Evolutionary conservation across 2,329 filamentous ascomycete genomes (phyloP), one percentile per base, ranked within the genome.

Genomic region (Aspergillus terreus): DNA sequence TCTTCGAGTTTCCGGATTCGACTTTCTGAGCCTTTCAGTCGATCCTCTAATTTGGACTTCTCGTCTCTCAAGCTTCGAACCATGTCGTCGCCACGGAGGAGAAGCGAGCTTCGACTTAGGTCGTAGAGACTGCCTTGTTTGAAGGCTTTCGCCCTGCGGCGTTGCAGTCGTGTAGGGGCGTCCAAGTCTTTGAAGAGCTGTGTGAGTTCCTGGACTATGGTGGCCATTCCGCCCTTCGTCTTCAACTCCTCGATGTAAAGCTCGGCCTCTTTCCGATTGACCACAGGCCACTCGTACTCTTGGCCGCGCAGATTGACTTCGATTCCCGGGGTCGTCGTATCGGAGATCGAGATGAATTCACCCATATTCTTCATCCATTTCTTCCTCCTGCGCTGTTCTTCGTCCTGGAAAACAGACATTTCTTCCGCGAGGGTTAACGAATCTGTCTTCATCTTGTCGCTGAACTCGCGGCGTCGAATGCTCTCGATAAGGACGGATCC

Each of bases 121-220:
- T 97, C 94, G 63, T 96, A 91, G 35, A 97, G 82, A 65, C 94
- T 97, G 14, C 94, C 94, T 65, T 95, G 94, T 67, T 96, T 96
- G 77, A 99, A 97, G 4, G 90, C 91, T 68, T 92, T 95, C 6
- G 94, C 83, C 51, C 90, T 84, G 70, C 90, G 92, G 54, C 86
- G 83, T 66, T 95, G 92, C 67, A 94, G 90, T 61, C 87, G 90
- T 0, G 90, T 94, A 2, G 92, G 91, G 50, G 82, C 83, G 66
- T 86, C 86, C 12, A 97, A 78, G 49, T 95, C 91, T 54, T 85
- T 84, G 53, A 95, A 81, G 15, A 91, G 82, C 63, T 90, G 88
- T 3, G 79, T 76, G 32, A 97, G 78, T 47, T 95, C 89, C 10
- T 85, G 79, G 1, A 90, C 76, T 53, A 92, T 76, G 1, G 77